phyloP scores from a whole-genome alignment of 768 basidiomycete genomes.

The Lactarius hengduanensis region DNA sequence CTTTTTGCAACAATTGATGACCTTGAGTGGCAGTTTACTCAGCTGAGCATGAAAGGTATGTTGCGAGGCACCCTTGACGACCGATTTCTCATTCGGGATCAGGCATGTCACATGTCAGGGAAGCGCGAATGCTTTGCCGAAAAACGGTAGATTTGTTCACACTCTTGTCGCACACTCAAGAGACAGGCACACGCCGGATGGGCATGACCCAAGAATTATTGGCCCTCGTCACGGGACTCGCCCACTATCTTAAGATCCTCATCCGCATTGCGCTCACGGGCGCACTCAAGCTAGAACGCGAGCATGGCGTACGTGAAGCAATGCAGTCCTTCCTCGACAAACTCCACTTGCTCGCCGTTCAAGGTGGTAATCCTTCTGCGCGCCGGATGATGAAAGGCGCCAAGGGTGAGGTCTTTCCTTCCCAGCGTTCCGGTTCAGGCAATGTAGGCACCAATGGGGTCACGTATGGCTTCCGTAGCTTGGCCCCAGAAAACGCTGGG shows the following conservation, averaged over 20 bases:
- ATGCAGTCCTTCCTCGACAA: slow-evolving; percentile 91
- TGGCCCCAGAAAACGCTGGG: slow-evolving; percentile 89
- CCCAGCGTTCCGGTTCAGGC: slow-evolving; percentile 39
- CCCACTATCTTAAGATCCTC: slow-evolving; percentile 98
- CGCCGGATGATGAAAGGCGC: slow-evolving; percentile 73
- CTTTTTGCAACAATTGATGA: slow-evolving; percentile 97
- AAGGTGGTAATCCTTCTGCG: slow-evolving; percentile 77
- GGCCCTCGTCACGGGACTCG: slow-evolving; percentile 96
- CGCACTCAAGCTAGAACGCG: slow-evolving; percentile 91
- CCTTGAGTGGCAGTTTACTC: slow-evolving; percentile 83
- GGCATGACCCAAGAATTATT: slow-evolving; percentile 97
- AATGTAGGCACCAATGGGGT: slow-evolving; percentile 83
- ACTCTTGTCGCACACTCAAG: slow-evolving; percentile 91
- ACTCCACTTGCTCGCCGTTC: slow-evolving; percentile 85
- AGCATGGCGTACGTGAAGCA: slow-evolving; percentile 77
- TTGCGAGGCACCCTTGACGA: slow-evolving; percentile 21
- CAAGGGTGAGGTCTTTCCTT: slow-evolving; percentile 56
- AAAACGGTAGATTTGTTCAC: slow-evolving; percentile 99
- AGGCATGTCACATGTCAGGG: slow-evolving; percentile 98
- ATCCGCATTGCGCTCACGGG: slow-evolving; percentile 97
- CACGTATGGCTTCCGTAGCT: slow-evolving; percentile 88
- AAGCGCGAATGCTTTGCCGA: slow-evolving; percentile 97
- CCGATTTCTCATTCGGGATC: slow-evolving; percentile 1
- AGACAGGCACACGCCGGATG: slow-evolving; percentile 85
- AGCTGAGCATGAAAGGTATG: slow-evolving; percentile 81